Base-by-base conservation (phyloP, 2,329 filamentous ascomycete genomes). In the Plenodomus biglobosus region DNA sequence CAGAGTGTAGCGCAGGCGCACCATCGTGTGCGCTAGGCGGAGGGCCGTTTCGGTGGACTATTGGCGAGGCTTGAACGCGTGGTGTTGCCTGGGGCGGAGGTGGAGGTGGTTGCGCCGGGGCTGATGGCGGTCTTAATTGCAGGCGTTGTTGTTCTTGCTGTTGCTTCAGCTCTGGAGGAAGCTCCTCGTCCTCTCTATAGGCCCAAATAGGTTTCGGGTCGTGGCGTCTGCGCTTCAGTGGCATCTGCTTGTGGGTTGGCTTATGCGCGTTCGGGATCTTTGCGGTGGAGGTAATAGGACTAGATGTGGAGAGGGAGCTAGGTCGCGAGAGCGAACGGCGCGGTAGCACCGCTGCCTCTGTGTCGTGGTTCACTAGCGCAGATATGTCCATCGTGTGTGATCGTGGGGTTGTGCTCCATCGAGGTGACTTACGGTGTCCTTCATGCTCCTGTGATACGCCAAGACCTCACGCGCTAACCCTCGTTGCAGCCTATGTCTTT, bases 161-260 rank as follows among this genome's bases (percentile, higher is more conserved):
- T 40, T 55, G 55, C 47, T 58, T 58, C 18, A 65, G 51, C 35
- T 66, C 56, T 17, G 62, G 56, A 11, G 61, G 52, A 2, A 66
- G 57, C 18, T 58, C 52, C 34, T 66, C 57, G 34, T 57, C 63
- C 48, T 69, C 67, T 38, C 55, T 57, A 37, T 64, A 56, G 3
- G 69, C 69, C 69, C 69, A 72, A 40, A 70, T 67, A 16, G 69
- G 69, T 44, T 68, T 70, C 13, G 68, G 62, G 37, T 71, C 66
- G 53, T 66, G 50, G 47, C 68, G 64, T 49, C 70, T 71, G 54
- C 69, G 66, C 53, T 68, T 70, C 52, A 59, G 53, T 20, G 52
- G 56, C 59, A 65, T 66, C 17, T 60, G 48, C 56, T 56, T 67
- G 19, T 50, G 55, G 41, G 55, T 62, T 17, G 57, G 43, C 39